Base-by-base conservation (phyloP, 768 basidiomycete species). In the Pleurotus eryngii region DNA sequence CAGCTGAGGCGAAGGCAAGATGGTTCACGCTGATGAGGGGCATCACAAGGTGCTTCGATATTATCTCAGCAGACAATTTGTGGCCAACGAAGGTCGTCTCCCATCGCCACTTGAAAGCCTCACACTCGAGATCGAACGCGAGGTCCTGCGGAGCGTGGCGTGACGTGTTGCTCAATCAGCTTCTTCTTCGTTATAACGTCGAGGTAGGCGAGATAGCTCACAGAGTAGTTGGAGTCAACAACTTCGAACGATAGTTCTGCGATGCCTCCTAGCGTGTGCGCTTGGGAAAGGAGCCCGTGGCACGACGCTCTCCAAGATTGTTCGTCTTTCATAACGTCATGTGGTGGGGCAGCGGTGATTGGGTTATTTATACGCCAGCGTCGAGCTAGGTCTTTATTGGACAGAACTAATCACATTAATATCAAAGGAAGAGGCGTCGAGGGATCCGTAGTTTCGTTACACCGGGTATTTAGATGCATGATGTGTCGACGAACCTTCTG, bases 31-130 rank as follows among this genome's bases (percentile, higher is more conserved):
- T 89, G 66, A 92, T 85, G 59, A 92, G 76, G 5, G 90, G 90
- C 59, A 86, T 74, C 60, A 92, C 84, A 61, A 92, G 81, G 63
- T 92, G 90, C 61, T 79, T 86, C 59, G 90, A 92, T 51, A 92
- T 76, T 55, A 90, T 74, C 50, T 89, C 86, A 58, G 90, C 83
- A 37, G 89, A 87, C 30, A 70, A 63, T 68, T 77, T 85, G 67
- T 83, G 74, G 6, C 89, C 87, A 38, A 88, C 66, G 61, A 78
- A 81, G 67, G 78, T 81, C 14, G 85, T 80, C 69, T 92, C 88
- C 90, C 90, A 92, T 72, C 81, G 77, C 89, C 89, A 92, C 74
- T 82, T 84, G 70, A 89, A 87, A 7, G 71, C 67, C 20, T 79
- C 78, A 59, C 76, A 81, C 63, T 82, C 81, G 35, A 91, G 61